A percentile compares a stretch with the other conserved stretches of the same genome.
Conservation (phyloP, 495 filamentous ascomycete genomes). For the Xylaria longipes region DNA sequence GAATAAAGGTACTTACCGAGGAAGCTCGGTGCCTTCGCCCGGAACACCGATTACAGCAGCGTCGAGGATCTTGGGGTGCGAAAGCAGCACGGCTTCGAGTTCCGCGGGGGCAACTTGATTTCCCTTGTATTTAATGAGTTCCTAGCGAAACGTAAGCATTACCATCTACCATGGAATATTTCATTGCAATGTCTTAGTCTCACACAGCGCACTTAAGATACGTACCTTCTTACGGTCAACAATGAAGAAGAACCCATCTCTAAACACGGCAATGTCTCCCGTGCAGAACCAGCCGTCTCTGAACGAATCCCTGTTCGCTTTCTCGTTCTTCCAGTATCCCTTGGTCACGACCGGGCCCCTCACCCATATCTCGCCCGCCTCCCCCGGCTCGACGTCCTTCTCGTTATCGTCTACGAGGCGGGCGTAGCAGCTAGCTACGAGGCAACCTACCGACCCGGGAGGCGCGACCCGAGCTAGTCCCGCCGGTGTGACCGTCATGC, state of each 20-base stretch:
- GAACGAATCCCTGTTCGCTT: constrained; percentile 66
- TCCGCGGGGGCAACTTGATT: constrained; percentile 89
- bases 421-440: constrained; percentile 64
- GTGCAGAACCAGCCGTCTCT: constrained; percentile 71
- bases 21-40: constrained; percentile 73
- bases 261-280: constrained; percentile 68
- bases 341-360: constrained; percentile 65
- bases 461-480: not conserved
- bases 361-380: constrained; percentile 44
- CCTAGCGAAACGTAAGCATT: constrained; percentile 26
- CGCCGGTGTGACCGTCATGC: constrained; percentile 33
- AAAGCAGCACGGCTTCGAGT: constrained; percentile 56
- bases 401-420: constrained; percentile 51
- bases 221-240: constrained; percentile 78
- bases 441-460: constrained; percentile 60
- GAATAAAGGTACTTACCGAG: constrained; percentile 41
- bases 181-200: no score
- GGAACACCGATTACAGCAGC: constrained; percentile 80
- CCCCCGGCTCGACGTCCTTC: constrained; percentile 49
- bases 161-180: not conserved
- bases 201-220: not conserved
- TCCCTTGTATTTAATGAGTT: constrained; percentile 62
- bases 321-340: constrained; percentile 70
- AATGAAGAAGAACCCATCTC: constrained; percentile 57
- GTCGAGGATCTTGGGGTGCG: constrained; percentile 73